These are phyloP conservation scores for Fraxinus paxiana DNA, from an alignment of 305 asterid species.

Conservation along the genomic window DNA sequence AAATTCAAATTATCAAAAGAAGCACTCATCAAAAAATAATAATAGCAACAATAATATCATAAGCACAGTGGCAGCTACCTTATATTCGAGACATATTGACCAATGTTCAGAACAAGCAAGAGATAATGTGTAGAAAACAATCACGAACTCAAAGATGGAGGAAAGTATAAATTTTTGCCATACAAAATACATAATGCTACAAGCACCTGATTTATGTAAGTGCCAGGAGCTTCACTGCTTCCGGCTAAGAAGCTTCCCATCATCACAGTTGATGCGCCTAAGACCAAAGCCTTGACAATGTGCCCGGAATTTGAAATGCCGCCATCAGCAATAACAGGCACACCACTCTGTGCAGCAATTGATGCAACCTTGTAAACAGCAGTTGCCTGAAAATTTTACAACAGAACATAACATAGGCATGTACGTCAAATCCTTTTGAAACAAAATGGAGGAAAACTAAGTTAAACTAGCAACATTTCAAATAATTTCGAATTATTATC, in stretches of 20 bases:
- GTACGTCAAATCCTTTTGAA: neutral
- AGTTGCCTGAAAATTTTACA: conserved; percentile 54
- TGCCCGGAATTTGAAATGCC: conserved; percentile 96
- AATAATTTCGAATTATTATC: neutral
- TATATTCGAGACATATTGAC: neutral
- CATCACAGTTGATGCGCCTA: conserved; percentile 97
- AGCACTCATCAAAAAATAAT: neutral
- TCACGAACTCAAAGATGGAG: neutral
- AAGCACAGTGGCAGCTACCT: neutral
- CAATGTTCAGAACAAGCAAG: neutral
- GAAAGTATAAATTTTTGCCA: neutral
- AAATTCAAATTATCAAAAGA: neutral
- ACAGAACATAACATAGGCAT: neutral
- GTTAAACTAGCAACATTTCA: neutral
- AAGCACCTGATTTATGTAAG: conserved; percentile 60
- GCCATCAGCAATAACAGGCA: conserved; percentile 95
- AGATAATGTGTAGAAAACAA: neutral
- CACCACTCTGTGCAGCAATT: conserved; percentile 58
- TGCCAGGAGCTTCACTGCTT: conserved; percentile 85
- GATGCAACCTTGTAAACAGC: conserved; percentile 95
- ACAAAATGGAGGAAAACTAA: neutral
- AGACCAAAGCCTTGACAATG: conserved; percentile 82
- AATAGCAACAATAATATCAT: neutral
- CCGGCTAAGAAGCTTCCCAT: conserved; percentile 98
- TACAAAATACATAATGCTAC: neutral